Percentiles rank a stretch among this genome's conserved stretches.
Conservation (phyloP, 2,329 filamentous ascomycete genomes). For the Xylaria sp. region DNA sequence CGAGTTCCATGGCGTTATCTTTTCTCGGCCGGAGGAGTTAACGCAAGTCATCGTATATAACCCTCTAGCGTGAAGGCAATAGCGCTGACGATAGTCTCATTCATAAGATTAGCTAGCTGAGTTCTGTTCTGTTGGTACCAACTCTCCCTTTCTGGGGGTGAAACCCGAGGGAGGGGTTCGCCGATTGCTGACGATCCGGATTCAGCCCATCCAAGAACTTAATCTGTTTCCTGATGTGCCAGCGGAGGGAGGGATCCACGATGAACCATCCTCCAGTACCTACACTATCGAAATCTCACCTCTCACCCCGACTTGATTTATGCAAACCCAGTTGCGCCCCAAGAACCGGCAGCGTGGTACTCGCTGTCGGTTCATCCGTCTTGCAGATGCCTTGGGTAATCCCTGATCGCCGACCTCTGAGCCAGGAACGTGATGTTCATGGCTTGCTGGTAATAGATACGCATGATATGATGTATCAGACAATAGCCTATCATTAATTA, state of each 20-base stretch:
- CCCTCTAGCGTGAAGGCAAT: conserved; percentile 19
- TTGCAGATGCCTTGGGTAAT: conserved; percentile 7
- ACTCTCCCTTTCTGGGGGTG: conserved; percentile 4
- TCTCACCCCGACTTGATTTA: not conserved
- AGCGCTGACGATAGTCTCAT: conserved; percentile 28
- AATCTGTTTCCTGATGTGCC: conserved; percentile 13
- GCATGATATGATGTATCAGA: conserved; percentile 8
- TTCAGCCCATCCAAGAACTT: conserved; percentile 12
- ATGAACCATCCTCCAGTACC: conserved; percentile 12
- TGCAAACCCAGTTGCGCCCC: conserved; percentile 6
- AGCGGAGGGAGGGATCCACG: conserved; percentile 11
- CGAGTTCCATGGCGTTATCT: conserved; percentile 10
- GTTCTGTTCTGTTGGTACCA: conserved; percentile 1
- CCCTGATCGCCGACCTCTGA: conserved; percentile 16
- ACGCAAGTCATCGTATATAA: conserved; percentile 16
- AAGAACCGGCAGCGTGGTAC: conserved; percentile 16
- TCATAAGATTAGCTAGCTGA: conserved; percentile 12
- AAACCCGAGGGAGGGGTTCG: conserved; percentile 19
- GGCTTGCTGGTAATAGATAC: conserved; percentile 5
- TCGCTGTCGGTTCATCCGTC: not conserved
- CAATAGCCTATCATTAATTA: not conserved
- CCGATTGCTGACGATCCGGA: conserved; percentile 18
- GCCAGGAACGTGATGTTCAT: conserved; percentile 16
- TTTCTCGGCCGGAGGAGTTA: conserved; percentile 11
- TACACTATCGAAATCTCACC: conserved; percentile 2